phyloP scores from a whole-genome alignment of 2,329 filamentous ascomycete species.

The Penicillium sp. region DNA sequence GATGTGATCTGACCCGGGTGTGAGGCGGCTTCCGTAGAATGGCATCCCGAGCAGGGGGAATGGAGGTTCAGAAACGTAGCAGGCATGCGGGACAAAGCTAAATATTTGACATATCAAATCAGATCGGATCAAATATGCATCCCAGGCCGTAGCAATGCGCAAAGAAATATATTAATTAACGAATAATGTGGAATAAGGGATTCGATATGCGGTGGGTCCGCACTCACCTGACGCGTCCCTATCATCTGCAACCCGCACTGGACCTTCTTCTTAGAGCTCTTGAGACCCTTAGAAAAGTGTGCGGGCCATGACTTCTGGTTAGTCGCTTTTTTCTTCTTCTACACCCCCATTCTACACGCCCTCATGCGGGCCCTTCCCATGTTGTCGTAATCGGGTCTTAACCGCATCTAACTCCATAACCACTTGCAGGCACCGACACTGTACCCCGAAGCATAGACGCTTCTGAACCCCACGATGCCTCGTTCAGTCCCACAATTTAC shows the following conservation, averaged over 20 bases:
- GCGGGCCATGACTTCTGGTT: background rate
- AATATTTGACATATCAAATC: background rate
- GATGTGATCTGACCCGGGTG: background rate
- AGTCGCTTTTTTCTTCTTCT: background rate
- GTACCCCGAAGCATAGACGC: background rate
- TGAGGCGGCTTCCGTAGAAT: background rate
- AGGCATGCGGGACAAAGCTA: background rate
- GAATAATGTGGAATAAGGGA: background rate
- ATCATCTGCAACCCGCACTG: slow-evolving; percentile 1
- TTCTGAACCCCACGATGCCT: slow-evolving; percentile 26
- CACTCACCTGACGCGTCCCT: slow-evolving; percentile 6
- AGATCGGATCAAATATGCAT: background rate
- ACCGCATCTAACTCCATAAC: background rate
- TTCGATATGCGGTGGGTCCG: background rate
- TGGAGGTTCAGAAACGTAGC: background rate
- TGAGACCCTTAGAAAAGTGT: background rate
- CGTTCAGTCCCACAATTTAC: slow-evolving; percentile 30
- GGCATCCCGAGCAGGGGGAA: background rate
- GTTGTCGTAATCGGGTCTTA: background rate
- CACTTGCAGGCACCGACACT: background rate
- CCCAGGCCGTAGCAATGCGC: background rate
- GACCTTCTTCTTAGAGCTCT: background rate
- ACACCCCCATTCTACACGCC: background rate
- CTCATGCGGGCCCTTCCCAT: background rate
- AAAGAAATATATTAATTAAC: background rate